Evolutionary conservation across 305 asterid genomes (phyloP).

Genomic region (Striga hermonthica): DNA sequence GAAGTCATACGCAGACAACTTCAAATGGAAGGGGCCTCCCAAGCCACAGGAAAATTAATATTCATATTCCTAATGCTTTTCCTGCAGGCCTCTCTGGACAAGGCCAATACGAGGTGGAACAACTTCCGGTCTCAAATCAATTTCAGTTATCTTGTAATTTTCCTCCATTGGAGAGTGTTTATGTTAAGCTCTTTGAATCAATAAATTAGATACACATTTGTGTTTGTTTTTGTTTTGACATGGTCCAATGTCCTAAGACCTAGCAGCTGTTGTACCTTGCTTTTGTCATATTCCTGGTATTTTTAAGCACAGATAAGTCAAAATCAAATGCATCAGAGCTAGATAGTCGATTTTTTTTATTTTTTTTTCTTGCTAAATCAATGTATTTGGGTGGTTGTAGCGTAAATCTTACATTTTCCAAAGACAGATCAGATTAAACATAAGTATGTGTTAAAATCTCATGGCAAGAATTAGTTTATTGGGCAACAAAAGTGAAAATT

Average conservation of each 20-base stretch:
- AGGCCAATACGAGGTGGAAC: conserved; percentile 7
- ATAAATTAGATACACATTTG: conserved; percentile 30
- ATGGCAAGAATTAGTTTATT: too few relatives aligned
- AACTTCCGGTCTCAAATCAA: conserved; percentile 24
- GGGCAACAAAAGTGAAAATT: too few relatives aligned
- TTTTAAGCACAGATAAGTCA: too few relatives aligned
- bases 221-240: conserved; percentile 9
- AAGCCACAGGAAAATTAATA: conserved; percentile 35
- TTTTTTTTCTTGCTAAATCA: not conserved
- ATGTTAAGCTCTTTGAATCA: conserved; percentile 24
- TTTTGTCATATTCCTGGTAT: too few relatives aligned
- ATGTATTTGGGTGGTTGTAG: too few relatives aligned
- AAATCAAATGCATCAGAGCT: too few relatives aligned
- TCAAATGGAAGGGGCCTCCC: conserved; percentile 59
- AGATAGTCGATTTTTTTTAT: not conserved
- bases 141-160: conserved; percentile 18
- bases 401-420: too few relatives aligned
- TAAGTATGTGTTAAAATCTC: too few relatives aligned
- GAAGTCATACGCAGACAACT: conserved; percentile 62
- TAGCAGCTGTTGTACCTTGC: too few relatives aligned
- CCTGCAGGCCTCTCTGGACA: conserved; percentile 20
- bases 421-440: too few relatives aligned
- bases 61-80: not conserved
- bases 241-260: not conserved
- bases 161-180: conserved; percentile 12